Evolutionary conservation across 1,284 basidiomycete genomes (phyloP), one percentile per base, ranked within the genome.

Genomic region (Ganoderma lucidum): DNA sequence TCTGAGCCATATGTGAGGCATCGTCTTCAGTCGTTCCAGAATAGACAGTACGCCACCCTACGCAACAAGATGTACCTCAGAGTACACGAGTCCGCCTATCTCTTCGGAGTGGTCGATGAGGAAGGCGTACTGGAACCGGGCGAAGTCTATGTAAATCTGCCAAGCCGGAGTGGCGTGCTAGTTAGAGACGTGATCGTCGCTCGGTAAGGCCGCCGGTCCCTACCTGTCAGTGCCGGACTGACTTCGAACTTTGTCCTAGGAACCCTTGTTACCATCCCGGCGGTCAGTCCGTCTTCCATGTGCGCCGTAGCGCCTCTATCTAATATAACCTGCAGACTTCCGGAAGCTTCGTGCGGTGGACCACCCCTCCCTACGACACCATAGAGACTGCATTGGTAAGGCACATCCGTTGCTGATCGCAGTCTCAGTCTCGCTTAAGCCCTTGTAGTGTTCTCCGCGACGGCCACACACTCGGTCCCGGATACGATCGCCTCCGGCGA

Each of bases 401-500:
- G 17, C 3, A 14, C 6, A 5, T 0, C 23, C 39, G 23, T 28
- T 28, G 19, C 17, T 28, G 39, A 28, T 41, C 39, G 37, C 35
- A 14, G n/a, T 58, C 32, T 12, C 9, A n/a, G 63, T 10, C 8
- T 15, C 6, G 37, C 62, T 23, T 53, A 53, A 5, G 14, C 23
- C 37, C 35, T 5, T 30, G 1, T 30, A 75, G 75, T 76, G 39
- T 76, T 76, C 64, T 68, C 75, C 9, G 68, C 73, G 14, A 71
- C 63, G 6, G 71, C 69, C 0, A 17, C 44, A 9, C 71, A 68
- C 37, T 76, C 75, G 5, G 41, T 75, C 3, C 72, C 75, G 0
- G 75, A 75, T 53, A 70, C 69, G 1, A 75, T 76, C 51, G 66
- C 75, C 2, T 73, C 72, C n/a, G 75, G 75, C 6, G 75, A 76